Evolutionary conservation across 2,329 filamentous ascomycete species (phyloP).

Genomic region (Cordyceps fumosorosea): DNA sequence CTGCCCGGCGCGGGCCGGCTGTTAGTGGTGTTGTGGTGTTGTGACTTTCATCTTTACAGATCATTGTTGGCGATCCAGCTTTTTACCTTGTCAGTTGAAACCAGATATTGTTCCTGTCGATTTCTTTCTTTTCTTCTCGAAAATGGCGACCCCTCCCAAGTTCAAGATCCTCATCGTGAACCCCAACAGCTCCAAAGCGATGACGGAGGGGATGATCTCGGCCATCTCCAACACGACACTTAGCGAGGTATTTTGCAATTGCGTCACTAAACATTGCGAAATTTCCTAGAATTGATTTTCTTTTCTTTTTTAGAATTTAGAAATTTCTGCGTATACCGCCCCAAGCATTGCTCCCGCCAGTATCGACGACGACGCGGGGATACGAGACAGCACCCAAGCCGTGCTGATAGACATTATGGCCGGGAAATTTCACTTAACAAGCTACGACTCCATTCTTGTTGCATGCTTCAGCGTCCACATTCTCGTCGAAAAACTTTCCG

Average conservation of each 20-base stretch:
- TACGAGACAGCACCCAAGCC: slow-evolving; percentile 53
- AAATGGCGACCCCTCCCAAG: slow-evolving; percentile 11
- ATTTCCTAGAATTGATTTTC: slow-evolving; percentile 4
- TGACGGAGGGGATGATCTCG: slow-evolving; percentile 60
- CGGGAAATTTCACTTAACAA: slow-evolving; percentile 26
- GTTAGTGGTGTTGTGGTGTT: not conserved
- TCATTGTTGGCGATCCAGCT: not conserved
- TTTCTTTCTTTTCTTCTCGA: not conserved
- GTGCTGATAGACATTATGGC: slow-evolving; percentile 51
- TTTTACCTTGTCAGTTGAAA: not conserved
- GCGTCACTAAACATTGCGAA: not conserved
- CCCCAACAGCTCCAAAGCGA: slow-evolving; percentile 66
- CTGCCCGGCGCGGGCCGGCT: slow-evolving; percentile 4
- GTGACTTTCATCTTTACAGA: not conserved
- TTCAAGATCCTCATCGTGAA: slow-evolving; percentile 63
- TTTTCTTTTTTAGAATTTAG: slow-evolving; percentile 30
- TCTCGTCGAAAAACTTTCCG: slow-evolving; percentile 56
- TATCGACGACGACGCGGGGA: slow-evolving; percentile 71
- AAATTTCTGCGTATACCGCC: slow-evolving; percentile 60
- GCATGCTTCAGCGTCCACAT: slow-evolving; percentile 86
- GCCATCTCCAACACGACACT: slow-evolving; percentile 39
- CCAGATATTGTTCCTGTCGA: not conserved
- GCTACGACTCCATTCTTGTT: slow-evolving; percentile 72
- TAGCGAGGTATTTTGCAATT: slow-evolving; percentile 25
- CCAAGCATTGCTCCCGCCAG: slow-evolving; percentile 57